phyloP scores from a whole-genome alignment of 768 basidiomycete species.

The Mycena galopus region DNA sequence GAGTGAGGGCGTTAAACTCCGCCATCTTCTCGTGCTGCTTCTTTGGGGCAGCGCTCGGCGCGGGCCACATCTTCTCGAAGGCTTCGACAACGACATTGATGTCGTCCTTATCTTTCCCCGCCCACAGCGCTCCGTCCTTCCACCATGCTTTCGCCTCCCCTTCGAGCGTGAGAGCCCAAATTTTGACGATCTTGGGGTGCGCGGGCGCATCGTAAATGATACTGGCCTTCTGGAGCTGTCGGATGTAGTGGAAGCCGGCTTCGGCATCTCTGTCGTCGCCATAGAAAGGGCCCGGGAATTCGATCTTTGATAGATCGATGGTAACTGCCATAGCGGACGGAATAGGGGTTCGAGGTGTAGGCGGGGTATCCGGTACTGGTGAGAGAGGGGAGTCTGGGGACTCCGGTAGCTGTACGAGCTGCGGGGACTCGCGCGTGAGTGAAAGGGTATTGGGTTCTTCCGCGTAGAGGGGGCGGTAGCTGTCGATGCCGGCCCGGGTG shows the following conservation, averaged over 20 bases:
- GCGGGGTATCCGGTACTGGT: too few species aligned
- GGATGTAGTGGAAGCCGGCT: neutral
- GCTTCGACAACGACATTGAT: neutral
- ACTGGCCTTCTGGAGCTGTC: neutral
- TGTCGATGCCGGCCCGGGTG: conserved; percentile 1
- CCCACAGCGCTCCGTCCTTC: neutral
- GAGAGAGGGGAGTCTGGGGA: neutral
- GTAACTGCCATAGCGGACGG: neutral
- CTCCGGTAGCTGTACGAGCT: neutral
- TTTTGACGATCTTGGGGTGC: conserved; percentile 1
- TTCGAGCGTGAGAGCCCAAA: conserved; percentile 6
- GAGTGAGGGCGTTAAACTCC: neutral
- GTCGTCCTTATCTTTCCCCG: neutral
- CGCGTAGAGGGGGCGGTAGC: neutral
- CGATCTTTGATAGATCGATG: neutral
- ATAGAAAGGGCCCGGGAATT: neutral
- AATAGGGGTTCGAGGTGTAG: too few species aligned
- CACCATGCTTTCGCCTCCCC: conserved; percentile 14
- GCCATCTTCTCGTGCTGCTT: conserved; percentile 16
- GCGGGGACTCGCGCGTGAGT: neutral
- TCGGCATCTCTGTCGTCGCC: too few species aligned
- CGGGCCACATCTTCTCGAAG: conserved; percentile 5
- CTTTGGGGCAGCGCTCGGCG: neutral
- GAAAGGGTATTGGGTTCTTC: neutral
- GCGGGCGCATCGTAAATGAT: conserved; percentile 4